Evolutionary conservation across 495 filamentous ascomycete genomes (phyloP).

Genomic region (Penicillium taxi): DNA sequence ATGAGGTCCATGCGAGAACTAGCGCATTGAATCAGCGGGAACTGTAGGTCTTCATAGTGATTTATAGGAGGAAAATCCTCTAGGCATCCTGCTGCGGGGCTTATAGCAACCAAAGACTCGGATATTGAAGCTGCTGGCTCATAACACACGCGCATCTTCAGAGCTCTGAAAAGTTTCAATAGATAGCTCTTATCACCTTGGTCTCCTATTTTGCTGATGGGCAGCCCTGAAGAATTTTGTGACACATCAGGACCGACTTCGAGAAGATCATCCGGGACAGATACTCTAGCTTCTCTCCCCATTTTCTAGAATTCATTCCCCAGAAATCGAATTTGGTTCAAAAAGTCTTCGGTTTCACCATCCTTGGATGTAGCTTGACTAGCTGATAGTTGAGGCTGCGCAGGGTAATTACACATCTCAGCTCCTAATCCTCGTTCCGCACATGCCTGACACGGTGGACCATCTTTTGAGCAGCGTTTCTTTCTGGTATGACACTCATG

Average conservation of each 20-base stretch:
- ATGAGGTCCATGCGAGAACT: conserved; percentile 26
- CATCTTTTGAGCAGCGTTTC: conserved; percentile 35
- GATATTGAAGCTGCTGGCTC: conserved; percentile 29
- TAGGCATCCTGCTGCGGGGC: conserved; percentile 22
- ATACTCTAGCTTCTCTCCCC: too few relatives aligned
- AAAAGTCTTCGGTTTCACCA: conserved; percentile 24
- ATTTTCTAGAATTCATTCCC: conserved; percentile 34
- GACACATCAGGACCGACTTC: too few relatives aligned
- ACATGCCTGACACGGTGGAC: conserved; percentile 36
- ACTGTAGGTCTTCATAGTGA: conserved; percentile 32
- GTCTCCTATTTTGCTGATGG: too few relatives aligned
- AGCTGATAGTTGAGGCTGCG: conserved; percentile 31
- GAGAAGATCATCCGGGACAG: too few relatives aligned
- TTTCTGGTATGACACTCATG: conserved; percentile 36
- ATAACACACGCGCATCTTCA: conserved; percentile 38
- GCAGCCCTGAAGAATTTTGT: conserved; percentile 22
- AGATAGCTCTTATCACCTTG: too few relatives aligned
- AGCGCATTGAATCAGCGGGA: conserved; percentile 26
- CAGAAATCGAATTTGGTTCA: conserved; percentile 31
- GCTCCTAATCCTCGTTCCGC: conserved; percentile 33
- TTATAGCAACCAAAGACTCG: conserved; percentile 24
- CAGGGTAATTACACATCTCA: conserved; percentile 36
- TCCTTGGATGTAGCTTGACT: conserved; percentile 23
- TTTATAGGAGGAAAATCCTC: conserved; percentile 20
- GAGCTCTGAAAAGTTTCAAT: too few relatives aligned